These are phyloP conservation scores for Auricularia auricula-judae DNA, from an alignment of 768 basidiomycete genomes.

Conservation along the genomic window DNA sequence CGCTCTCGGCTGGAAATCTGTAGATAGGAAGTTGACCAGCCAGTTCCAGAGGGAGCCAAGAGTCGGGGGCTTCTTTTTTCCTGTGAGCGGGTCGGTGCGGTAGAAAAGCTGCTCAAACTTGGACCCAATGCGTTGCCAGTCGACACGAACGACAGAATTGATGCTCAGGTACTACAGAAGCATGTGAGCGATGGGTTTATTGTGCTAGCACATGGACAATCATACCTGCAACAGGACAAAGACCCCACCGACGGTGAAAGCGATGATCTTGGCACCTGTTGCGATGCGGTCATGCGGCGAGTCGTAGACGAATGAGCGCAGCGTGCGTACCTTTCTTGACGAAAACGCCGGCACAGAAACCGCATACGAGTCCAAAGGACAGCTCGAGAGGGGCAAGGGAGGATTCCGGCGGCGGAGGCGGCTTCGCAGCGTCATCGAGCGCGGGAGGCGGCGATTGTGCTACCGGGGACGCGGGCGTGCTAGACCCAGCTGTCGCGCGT, in stretches of 20 bases:
- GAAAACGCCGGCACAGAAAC: conserved; percentile 86
- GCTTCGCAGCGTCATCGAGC: not conserved
- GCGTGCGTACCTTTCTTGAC: conserved; percentile 71
- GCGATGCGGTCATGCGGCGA: no score
- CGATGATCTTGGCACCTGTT: conserved; percentile 63
- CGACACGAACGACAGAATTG: conserved; percentile 57
- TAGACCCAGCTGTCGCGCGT: conserved; percentile 7
- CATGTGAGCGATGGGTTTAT: not conserved
- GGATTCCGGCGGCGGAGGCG: conserved; percentile 41
- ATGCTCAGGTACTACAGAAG: conserved; percentile 38
- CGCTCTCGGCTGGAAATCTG: conserved; percentile 86
- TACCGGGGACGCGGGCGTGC: conserved; percentile 17
- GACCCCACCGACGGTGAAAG: conserved; percentile 79
- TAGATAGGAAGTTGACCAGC: conserved; percentile 72
- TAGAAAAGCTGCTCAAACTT: conserved; percentile 70
- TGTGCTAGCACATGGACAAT: not conserved
- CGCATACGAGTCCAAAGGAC: conserved; percentile 79
- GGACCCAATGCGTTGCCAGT: conserved; percentile 59
- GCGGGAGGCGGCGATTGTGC: not conserved
- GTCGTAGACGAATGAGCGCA: no score
- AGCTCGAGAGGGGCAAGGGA: conserved; percentile 72
- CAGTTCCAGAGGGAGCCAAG: conserved; percentile 54
- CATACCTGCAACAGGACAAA: conserved; percentile 86
- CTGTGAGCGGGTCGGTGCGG: conserved; percentile 40
- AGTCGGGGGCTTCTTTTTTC: conserved; percentile 48